Base-by-base conservation (phyloP, 352 stramenopile genomes). In the Vaucheria bursata region DNA sequence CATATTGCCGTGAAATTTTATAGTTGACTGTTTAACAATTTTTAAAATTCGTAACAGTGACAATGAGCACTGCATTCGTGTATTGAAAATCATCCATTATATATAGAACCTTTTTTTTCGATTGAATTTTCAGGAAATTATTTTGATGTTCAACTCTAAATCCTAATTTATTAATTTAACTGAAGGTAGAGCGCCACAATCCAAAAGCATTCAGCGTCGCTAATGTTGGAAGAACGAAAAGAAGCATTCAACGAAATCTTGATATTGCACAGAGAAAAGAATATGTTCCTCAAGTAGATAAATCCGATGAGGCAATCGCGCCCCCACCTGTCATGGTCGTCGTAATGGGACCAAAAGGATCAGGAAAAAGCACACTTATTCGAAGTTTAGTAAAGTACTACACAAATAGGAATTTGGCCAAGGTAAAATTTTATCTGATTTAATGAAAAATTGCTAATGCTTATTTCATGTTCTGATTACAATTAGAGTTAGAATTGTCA, bases 361-460 rank as follows among this genome's bases (percentile, higher is more conserved):
- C 94, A 35, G 97, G 97, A 8, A 99, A 99, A 83, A 97, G 89
- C 3, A 99, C 96, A 0, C 88, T 99, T 18, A 99, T 99, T 79
- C 90, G 94, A 25, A 96, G 92, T 32, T 86, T 99, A 2, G 96
- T 99, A 37, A 99, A 99, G 87, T 88, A 96, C n/a, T 99, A 98
- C 88, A 99, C 1, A 95, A 71, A 95, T 94, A 71, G 93, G 33
- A 49, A 12, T 18, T 70, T 35, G 0, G 18, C 59, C 18, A 70
- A 70, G n/a, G n/a, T n/a, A n/a, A n/a, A n/a, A n/a, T n/a, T n/a
- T n/a, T n/a, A n/a, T n/a, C n/a, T n/a, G n/a, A n/a, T n/a, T n/a
- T n/a, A n/a, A n/a, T n/a, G n/a, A n/a, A n/a, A n/a, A n/a, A n/a
- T n/a, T n/a, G n/a, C n/a, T n/a, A n/a, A n/a, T n/a, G n/a, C n/a